Base-by-base conservation (phyloP, 768 basidiomycete species). In the Lentinula guzmanii region DNA sequence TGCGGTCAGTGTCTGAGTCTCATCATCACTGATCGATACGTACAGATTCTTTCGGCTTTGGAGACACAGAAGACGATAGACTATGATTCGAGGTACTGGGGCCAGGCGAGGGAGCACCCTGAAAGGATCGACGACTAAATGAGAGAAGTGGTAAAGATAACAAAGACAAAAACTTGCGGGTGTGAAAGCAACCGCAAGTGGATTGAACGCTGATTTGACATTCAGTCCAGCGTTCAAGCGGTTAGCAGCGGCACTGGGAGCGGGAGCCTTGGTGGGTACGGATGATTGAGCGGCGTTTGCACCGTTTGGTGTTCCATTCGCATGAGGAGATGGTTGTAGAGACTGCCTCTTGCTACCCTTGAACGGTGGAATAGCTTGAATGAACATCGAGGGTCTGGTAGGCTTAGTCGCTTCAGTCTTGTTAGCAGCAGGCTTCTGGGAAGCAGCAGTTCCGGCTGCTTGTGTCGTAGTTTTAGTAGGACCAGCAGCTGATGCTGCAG, bases 331-430 rank as follows among this genome's bases (percentile, higher is more conserved):
- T 24, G 71, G 65, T 66, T 72, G 65, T 43, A 72, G 72, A 48
- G 71, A 18, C 65, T 59, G 48, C 28, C 50, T 52, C 51, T 85
- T 85, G 53, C 64, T 73, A 60, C 93, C 89, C 69, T 86, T 89
- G 82, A 94, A 98, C 9, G 96, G 89, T 10, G 95, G 96, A 65
- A 98, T 98, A 35, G 87, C 67, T 67, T 92, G 91, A 62, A 98
- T 95, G 68, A 83, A 77, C 93, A 96, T 95, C 6, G 73, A 66
- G 1, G 77, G 71, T 63, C 85, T 85, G 18, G 75, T 63, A 16
- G 80, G 66, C 31, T 72, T 68, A 16, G 75, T 70, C 1, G 72
- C 56, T 6, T 69, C 70, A 15, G 66, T 64, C 6, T 72, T 58
- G 62, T 75, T 78, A 11, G 71, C 62, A 24, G 65, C 45, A 10